Evolutionary conservation across 2,329 filamentous ascomycete genomes (phyloP), one percentile per base, ranked within the genome.

Genomic region (Falciphora oryzae): DNA sequence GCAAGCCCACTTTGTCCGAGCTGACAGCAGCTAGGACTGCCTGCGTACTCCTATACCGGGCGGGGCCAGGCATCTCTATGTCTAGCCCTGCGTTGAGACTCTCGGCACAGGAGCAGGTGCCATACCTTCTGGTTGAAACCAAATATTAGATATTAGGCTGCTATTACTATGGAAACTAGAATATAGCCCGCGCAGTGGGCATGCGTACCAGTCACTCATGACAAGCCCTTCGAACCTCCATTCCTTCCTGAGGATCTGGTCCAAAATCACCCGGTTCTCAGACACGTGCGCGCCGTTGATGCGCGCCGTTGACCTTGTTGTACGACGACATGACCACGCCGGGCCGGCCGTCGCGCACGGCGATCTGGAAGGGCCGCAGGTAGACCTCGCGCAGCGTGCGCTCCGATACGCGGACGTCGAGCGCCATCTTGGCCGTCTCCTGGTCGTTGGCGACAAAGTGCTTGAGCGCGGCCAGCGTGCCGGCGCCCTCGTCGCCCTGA

Each of bases 351-450:
- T 76, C 72, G 63, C 71, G 71, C 31, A 77, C 69, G 4, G 75
- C 75, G 38, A 79, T 70, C 66, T 77, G 74, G 66, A 78, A 78
- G 11, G 76, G 74, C 65, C 76, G 67, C 29, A 75, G 67, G 63
- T 79, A 77, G n/a, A 79, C 73, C 65, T 78, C 77, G 63, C 76
- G 73, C 63, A 79, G 68, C 31, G 76, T 75, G 57, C 76, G 73
- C 60, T 78, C 75, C 10, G 74, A 74, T 35, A 78, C 70, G 57
- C 73, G 71, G 59, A 74, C 72, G 67, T 77, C 70, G 22, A 74
- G 72, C 11, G 72, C 71, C 66, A 74, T 75, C 44, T 90, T 84
- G 75, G 91, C 72, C 65, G 76, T 73, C 66, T 78, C 76, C 68
- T 76, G 73, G 63, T 78, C 76, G 70, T 78, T 78, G 66, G 74